These are phyloP conservation scores for Botryosphaeria dothidea DNA, from an alignment of 2,329 filamentous ascomycete genomes.

Conservation along the genomic window DNA sequence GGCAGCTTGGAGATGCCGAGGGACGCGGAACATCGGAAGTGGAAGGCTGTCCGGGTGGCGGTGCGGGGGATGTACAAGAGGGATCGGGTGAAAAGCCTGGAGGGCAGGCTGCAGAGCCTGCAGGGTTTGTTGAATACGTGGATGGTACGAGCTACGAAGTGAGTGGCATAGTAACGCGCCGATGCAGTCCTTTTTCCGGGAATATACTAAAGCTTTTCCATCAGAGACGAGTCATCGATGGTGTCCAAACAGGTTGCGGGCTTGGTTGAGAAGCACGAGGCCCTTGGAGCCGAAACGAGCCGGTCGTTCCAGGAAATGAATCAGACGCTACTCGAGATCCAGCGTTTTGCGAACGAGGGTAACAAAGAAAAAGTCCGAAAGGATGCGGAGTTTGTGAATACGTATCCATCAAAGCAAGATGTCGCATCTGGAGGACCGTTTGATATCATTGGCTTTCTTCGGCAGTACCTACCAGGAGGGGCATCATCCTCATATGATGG, in stretches of 20 bases:
- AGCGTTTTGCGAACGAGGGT: neutral
- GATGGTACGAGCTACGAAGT: neutral
- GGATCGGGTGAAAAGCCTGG: neutral
- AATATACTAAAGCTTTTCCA: neutral
- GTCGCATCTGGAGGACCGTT: neutral
- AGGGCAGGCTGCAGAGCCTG: neutral
- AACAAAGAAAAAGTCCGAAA: fast-evolving
- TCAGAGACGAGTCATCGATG: neutral
- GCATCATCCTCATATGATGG: neutral
- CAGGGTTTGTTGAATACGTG: neutral
- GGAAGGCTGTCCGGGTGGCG: neutral
- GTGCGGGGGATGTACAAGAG: neutral
- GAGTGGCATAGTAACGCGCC: neutral
- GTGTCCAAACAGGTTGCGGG: neutral
- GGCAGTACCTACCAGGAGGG: neutral
- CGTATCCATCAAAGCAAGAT: neutral
- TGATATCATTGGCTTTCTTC: neutral
- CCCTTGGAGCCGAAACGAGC: neutral
- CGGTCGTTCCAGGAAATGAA: neutral
- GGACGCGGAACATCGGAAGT: neutral
- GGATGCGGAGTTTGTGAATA: too few relatives aligned
- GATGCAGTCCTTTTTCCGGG: too few relatives aligned
- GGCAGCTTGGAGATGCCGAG: neutral
- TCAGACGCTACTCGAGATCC: neutral
- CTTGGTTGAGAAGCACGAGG: neutral